Evolutionary conservation across 345 rosid genomes (phyloP).

Genomic region (Sonneratia caseolaris): DNA sequence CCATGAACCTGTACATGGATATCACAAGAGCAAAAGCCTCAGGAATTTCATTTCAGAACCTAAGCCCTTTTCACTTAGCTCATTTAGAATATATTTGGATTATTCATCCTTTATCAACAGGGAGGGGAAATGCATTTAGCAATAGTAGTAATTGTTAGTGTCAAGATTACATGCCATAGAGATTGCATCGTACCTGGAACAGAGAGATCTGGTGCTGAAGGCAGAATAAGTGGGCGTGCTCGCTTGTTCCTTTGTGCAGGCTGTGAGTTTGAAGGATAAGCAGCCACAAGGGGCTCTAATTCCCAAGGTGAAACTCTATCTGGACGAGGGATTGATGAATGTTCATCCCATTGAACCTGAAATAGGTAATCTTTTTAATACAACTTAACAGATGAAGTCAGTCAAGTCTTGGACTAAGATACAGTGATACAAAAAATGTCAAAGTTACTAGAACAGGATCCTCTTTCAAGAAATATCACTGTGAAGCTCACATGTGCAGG

Average conservation of each 20-base stretch:
- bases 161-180: not conserved
- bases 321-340: slow-evolving; percentile 73
- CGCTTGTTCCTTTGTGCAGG: slow-evolving; percentile 79
- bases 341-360: slow-evolving; percentile 94
- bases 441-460: not conserved
- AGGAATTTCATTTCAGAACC: too few species aligned
- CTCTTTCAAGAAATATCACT: not conserved
- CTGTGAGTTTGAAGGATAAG: slow-evolving; percentile 47
- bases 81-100: too few species aligned
- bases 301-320: slow-evolving; percentile 96
- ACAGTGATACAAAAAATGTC: not conserved
- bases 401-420: not conserved
- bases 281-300: slow-evolving; percentile 75
- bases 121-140: too few species aligned
- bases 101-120: too few species aligned
- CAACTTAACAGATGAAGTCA: not conserved
- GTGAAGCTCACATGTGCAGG: too few species aligned
- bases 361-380: not conserved
- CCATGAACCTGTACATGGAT: slow-evolving; percentile 45
- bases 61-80: too few species aligned
- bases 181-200: slow-evolving; percentile 34
- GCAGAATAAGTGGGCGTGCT: slow-evolving; percentile 59
- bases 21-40: slow-evolving; percentile 10
- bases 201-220: slow-evolving; percentile 48
- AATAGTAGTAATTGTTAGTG: too few species aligned